Base-by-base conservation (phyloP, 805 yeast genomes). In the Nakazawaea siamensis region DNA sequence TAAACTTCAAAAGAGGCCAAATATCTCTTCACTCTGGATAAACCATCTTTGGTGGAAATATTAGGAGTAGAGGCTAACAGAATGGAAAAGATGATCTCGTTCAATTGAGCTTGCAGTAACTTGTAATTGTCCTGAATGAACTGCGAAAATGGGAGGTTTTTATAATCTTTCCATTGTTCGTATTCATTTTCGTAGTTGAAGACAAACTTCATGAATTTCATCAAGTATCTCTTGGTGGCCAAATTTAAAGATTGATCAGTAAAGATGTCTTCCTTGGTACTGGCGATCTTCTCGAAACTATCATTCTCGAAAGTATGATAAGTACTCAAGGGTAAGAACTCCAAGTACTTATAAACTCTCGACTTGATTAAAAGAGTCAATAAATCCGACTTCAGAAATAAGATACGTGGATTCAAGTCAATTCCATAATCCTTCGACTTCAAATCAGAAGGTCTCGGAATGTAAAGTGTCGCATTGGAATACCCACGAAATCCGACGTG, bases 251-350 rank as follows among this genome's bases (percentile, higher is more conserved):
- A 67, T 55, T 86, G 92, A 58, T 86, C 88, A 15, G 95, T 83
- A 63, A 90, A 90, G 29, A 90, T 88, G 49, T 87, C 97, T 57
- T 90, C 94, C 54, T 87, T 90, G 19, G 95, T 73, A 41, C 81
- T 81, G 21, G 87, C 70, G 51, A 88, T 72, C 54, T 85, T 85
- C 46, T 82, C 94, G 60, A 92, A 90, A 34, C 76, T 68, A 55
- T 90, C 97, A 52, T 85, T 81, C 57, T 88, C 96, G 58, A 72
- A 92, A n/a, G 95, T 84, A 56, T 92, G 97, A 62, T 90, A 88
- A 44, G 78, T 80, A 29, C 85, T 74, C 43, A 90, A 62, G 17
- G 95, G 78, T 61, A 86, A 94, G 61, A 90, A 90, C 56, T 92
- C 97, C 52, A 92, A 66, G 58, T 90, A 90, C 53, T 84, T 79